Evolutionary conservation across 805 yeast genomes (phyloP).

Genomic region (Soucietia sequanensis): DNA sequence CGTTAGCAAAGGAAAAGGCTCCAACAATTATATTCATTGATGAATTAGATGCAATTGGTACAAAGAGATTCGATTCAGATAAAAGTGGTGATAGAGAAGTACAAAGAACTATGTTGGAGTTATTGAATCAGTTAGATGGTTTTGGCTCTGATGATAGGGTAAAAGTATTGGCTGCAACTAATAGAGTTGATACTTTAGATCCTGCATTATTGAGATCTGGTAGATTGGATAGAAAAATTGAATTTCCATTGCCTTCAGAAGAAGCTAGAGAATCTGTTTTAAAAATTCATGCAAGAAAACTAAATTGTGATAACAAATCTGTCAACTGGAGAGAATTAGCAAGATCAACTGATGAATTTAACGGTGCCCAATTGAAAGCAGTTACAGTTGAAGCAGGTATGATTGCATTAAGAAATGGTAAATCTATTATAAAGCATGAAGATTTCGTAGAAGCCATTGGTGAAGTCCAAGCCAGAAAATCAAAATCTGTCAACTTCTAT

Average conservation of each 20-base stretch:
- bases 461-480: conserved; percentile 97
- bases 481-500: conserved; percentile 92
- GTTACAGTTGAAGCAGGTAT: conserved; percentile 99
- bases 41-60: conserved; percentile 48
- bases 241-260: conserved; percentile 96
- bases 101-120: conserved; percentile 49
- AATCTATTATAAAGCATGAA: conserved; percentile 88
- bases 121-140: conserved; percentile 69
- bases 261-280: conserved; percentile 96
- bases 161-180: conserved; percentile 96
- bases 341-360: conserved; percentile 96
- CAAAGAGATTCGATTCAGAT: conserved; percentile 45
- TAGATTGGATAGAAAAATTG: conserved; percentile 95
- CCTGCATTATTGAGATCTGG: conserved; percentile 99
- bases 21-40: conserved; percentile 48
- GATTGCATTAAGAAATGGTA: conserved; percentile 97
- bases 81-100: conserved; percentile 48
- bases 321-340: conserved; percentile 99
- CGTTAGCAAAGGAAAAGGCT: conserved; percentile 46
- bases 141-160: conserved; percentile 97
- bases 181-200: conserved; percentile 95
- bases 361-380: conserved; percentile 98
- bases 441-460: conserved; percentile 98
- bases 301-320: conserved; percentile 81
- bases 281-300: conserved; percentile 95